These are phyloP conservation scores for Juncus effusus DNA, from an alignment of 176 grass and related monocot genomes.

Conservation along the genomic window DNA sequence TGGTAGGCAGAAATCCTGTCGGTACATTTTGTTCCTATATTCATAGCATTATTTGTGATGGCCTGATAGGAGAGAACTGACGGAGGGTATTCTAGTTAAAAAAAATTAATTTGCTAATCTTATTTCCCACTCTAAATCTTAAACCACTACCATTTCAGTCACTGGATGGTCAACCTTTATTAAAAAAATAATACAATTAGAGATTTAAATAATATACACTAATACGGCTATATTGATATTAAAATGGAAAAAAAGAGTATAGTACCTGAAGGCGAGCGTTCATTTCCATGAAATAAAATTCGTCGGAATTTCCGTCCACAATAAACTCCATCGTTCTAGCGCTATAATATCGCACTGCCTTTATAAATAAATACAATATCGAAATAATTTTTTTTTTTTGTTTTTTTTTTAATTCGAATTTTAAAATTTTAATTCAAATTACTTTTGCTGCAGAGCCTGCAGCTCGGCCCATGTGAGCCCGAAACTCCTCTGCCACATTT, in stretches of 20 bases:
- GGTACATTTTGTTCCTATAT: slow-evolving; percentile 98
- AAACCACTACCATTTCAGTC: slow-evolving; percentile 90
- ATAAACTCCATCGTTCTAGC: slow-evolving; percentile 98
- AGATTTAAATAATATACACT: not conserved
- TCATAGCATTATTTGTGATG: too few species aligned
- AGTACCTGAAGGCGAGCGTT: too few species aligned
- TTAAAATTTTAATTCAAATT: slow-evolving; percentile 10
- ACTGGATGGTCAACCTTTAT: slow-evolving; percentile 93
- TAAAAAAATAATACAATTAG: slow-evolving; percentile 15
- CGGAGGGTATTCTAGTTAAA: slow-evolving; percentile 52
- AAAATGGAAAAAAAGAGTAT: slow-evolving; percentile 13
- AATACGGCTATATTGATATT: not conserved
- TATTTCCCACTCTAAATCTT: slow-evolving; percentile 99
- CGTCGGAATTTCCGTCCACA: slow-evolving; percentile 68
- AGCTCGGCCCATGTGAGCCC: slow-evolving; percentile 70
- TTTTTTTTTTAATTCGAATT: slow-evolving; percentile 16
- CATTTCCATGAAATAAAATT: too few species aligned
- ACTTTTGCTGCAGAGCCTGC: slow-evolving; percentile 83
- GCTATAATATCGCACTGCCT: slow-evolving; percentile 98
- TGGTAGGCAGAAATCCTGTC: slow-evolving; percentile 93
- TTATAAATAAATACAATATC: slow-evolving; percentile 47
- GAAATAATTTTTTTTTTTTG: too few species aligned
- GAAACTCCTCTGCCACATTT: slow-evolving; percentile 68
- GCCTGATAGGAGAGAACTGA: slow-evolving; percentile 68
- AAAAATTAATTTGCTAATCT: slow-evolving; percentile 80